Conservation (phyloP, 352 stramenopile genomes). For the Aphanomyces astaci region DNA sequence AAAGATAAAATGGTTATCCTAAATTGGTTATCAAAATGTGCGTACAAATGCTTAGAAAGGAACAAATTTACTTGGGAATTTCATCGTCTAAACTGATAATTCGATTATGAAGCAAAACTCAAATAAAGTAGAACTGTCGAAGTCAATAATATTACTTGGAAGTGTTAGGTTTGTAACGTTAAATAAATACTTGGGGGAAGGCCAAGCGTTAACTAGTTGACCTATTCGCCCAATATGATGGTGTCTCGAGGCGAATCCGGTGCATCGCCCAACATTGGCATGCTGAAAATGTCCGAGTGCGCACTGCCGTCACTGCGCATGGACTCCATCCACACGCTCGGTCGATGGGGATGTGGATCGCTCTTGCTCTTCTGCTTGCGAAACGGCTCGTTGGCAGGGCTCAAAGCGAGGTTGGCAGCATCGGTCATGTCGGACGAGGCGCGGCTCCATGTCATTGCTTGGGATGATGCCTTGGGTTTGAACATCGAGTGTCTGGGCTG, state of each 20-base stretch:
- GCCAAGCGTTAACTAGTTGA: background rate
- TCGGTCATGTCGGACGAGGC: background rate
- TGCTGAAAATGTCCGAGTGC: background rate
- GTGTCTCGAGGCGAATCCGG: background rate
- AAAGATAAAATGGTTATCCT: too few relatives aligned
- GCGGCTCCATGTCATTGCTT: background rate
- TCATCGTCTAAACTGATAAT: too few relatives aligned
- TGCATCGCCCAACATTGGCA: background rate
- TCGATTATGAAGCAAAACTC: too few relatives aligned
- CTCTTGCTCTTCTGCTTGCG: slow-evolving; percentile 11
- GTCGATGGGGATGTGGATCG: background rate
- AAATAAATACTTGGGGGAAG: background rate
- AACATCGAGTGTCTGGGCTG: background rate
- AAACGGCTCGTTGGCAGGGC: background rate
- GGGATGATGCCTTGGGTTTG: background rate
- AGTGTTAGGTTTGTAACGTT: too few relatives aligned
- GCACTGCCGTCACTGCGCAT: background rate
- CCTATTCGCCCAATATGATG: background rate
- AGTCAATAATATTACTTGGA: too few relatives aligned
- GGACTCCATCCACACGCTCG: slow-evolving; percentile 3
- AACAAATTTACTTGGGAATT: too few relatives aligned
- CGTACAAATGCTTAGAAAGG: too few relatives aligned
- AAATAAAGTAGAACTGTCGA: too few relatives aligned
- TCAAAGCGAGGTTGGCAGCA: background rate
- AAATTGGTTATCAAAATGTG: too few relatives aligned